Evolutionary conservation across 106 monocot species (phyloP).

Genomic region (Apostasia ramifera): DNA sequence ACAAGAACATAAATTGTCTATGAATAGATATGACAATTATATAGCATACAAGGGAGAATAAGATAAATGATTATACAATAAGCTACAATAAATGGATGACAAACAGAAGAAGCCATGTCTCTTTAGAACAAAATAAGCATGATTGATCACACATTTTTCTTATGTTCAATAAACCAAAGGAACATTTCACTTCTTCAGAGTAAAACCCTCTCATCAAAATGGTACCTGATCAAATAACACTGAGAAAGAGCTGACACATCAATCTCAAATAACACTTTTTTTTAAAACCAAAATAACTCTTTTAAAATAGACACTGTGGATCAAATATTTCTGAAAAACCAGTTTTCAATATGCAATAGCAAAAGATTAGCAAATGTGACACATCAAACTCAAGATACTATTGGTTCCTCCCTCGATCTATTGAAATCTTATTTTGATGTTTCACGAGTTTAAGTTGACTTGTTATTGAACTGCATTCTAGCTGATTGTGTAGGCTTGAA

Average conservation of each 20-base stretch:
- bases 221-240: neutral
- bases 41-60: neutral
- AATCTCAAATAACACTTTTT: no score
- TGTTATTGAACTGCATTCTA: no score
- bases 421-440: no score
- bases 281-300: neutral
- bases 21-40: neutral
- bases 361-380: neutral
- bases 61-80: neutral
- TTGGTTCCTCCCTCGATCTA: no score
- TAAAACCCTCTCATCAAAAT: neutral
- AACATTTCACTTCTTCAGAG: neutral
- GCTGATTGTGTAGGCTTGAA: no score
- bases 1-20: neutral
- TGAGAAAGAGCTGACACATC: neutral
- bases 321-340: neutral
- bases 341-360: neutral
- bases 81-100: neutral
- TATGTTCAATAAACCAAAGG: neutral
- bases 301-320: neutral
- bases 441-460: no score
- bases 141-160: neutral
- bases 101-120: constrained; percentile 4
- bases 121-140: neutral
- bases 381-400: neutral